These are phyloP conservation scores for Chytridiales sp. DNA, from an alignment of 371 early-diverging fungal genomes.

Conservation along the genomic window DNA sequence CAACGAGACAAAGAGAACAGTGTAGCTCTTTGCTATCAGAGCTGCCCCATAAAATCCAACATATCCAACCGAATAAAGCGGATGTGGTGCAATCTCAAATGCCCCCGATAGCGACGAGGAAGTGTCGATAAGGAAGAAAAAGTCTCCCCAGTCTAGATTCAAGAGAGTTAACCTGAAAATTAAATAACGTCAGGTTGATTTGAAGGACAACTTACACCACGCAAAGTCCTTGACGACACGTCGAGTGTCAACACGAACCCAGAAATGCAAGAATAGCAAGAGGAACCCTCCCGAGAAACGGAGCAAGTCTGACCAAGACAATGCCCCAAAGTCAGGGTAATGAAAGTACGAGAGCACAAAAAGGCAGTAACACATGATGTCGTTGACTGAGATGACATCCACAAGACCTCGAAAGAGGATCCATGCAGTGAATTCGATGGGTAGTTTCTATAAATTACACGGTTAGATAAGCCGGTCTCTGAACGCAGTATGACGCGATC, in stretches of 20 bases:
- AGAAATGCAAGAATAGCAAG: slow-evolving; percentile 84
- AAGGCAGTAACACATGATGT: slow-evolving; percentile 82
- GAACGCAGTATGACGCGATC: not conserved
- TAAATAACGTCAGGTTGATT: not conserved
- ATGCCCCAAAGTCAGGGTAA: slow-evolving; percentile 28
- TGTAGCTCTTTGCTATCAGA: slow-evolving; percentile 68
- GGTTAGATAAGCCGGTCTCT: not conserved
- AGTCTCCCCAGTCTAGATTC: slow-evolving; percentile 91
- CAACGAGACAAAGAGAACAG: slow-evolving; percentile 84
- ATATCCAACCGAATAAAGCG: slow-evolving; percentile 97
- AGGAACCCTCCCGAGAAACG: slow-evolving; percentile 76
- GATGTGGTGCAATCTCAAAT: slow-evolving; percentile 96
- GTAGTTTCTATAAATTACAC: slow-evolving; percentile 54
- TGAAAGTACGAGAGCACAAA: slow-evolving; percentile 62
- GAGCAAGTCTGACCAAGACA: slow-evolving; percentile 67
- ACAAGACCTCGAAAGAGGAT: slow-evolving; percentile 89
- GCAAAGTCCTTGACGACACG: slow-evolving; percentile 96
- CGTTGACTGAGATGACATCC: slow-evolving; percentile 91
- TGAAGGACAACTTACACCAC: slow-evolving; percentile 74
- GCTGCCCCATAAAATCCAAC: slow-evolving; percentile 93
- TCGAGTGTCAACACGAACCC: slow-evolving; percentile 96
- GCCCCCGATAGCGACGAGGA: slow-evolving; percentile 86
- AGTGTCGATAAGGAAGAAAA: slow-evolving; percentile 88
- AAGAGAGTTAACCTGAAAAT: not conserved
- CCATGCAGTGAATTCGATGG: slow-evolving; percentile 95